These are phyloP conservation scores for Isoetes taiwanensis DNA, from an alignment of 75 land plant species.

Conservation along the genomic window DNA sequence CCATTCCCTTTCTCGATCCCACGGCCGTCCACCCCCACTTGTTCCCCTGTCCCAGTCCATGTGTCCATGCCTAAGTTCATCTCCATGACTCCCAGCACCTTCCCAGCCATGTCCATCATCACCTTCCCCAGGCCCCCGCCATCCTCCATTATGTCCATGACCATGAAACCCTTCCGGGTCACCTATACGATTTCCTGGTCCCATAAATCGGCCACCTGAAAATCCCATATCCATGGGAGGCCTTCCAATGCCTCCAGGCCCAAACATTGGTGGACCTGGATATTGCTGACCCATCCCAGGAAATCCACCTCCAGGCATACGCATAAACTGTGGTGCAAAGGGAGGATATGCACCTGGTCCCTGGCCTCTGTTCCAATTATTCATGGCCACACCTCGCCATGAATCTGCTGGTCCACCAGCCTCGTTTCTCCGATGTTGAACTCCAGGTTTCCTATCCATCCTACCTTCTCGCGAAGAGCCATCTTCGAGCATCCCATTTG, in stretches of 20 bases:
- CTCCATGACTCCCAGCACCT: slow-evolving; percentile 9
- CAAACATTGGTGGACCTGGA: slow-evolving; percentile 13
- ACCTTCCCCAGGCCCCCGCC: slow-evolving; percentile 15
- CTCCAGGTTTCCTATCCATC: slow-evolving; percentile 7
- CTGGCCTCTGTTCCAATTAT: slow-evolving; percentile 16
- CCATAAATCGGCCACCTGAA: slow-evolving; percentile 11
- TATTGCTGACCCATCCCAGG: slow-evolving; percentile 13
- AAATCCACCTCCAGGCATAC: slow-evolving; percentile 8
- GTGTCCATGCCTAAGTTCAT: background rate
- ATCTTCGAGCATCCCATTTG: slow-evolving; percentile 2
- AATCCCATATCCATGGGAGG: slow-evolving; percentile 14
- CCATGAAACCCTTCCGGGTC: slow-evolving; percentile 12
- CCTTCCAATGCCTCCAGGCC: slow-evolving; percentile 5
- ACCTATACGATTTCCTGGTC: slow-evolving; percentile 11
- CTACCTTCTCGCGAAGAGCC: slow-evolving; percentile 2
- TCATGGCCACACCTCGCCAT: slow-evolving; percentile 12
- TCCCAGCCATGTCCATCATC: slow-evolving; percentile 9
- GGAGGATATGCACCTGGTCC: slow-evolving; percentile 15
- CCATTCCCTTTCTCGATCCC: background rate
- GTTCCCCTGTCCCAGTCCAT: background rate
- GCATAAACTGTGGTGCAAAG: slow-evolving; percentile 17
- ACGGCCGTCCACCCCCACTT: background rate
- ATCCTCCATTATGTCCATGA: slow-evolving; percentile 8
- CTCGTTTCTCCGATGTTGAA: slow-evolving; percentile 10
- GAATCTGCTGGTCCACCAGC: slow-evolving; percentile 16